A percentile compares a stretch with the other conserved stretches of the same genome.
Conservation (phyloP, 2,329 filamentous ascomycete genomes). For the Colletotrichum sp. region DNA sequence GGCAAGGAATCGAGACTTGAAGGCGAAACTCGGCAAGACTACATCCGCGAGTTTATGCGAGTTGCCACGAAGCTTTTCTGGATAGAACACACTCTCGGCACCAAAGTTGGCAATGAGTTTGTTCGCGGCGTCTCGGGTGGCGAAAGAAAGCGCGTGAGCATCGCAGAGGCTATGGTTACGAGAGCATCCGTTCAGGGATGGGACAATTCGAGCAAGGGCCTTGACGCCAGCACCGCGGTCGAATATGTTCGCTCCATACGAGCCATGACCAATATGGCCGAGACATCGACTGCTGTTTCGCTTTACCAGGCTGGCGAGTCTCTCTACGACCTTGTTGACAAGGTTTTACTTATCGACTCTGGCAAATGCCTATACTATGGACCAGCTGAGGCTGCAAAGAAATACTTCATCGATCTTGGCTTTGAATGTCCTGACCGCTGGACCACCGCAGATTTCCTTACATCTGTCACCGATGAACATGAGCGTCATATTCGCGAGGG, state of each 20-base stretch:
- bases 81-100: conserved; percentile 71
- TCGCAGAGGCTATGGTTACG: conserved; percentile 71
- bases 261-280: conserved; percentile 69
- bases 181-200: conserved; percentile 71
- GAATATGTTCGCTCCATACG: conserved; percentile 70
- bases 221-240: conserved; percentile 70
- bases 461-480: conserved; percentile 70
- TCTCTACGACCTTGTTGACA: conserved; percentile 66
- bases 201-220: conserved; percentile 72
- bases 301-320: conserved; percentile 67
- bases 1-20: conserved; percentile 57
- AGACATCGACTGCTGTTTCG: conserved; percentile 65
- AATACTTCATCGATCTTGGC: conserved; percentile 74
- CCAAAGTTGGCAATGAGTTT: conserved; percentile 72
- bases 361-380: conserved; percentile 79
- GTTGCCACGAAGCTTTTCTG: conserved; percentile 74
- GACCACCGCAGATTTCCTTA: conserved; percentile 79
- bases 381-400: conserved; percentile 63
- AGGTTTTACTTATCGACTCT: conserved; percentile 70
- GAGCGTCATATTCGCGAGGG: conserved; percentile 53
- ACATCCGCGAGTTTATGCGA: conserved; percentile 57
- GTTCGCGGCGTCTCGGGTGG: conserved; percentile 67
- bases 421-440: conserved; percentile 75
- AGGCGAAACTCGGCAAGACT: conserved; percentile 63
- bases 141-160: conserved; percentile 76